Percentiles rank a stretch among this genome's conserved stretches.
Evolutionary conservation across 2,329 filamentous ascomycete genomes (phyloP).

Genomic region (Fusarium torreyae): DNA sequence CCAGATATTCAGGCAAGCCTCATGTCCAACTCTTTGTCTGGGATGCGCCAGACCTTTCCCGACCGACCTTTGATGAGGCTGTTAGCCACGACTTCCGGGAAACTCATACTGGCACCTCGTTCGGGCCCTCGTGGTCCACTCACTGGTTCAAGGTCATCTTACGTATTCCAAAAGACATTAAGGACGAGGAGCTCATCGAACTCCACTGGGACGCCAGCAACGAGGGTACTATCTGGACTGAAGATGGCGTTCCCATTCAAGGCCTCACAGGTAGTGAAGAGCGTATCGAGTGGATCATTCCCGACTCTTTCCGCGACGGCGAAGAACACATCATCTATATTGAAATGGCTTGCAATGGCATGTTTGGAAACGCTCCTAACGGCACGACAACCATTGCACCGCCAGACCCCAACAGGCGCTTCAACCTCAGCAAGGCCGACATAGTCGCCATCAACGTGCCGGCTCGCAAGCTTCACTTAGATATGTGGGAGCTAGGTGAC

Average conservation of each 20-base stretch:
- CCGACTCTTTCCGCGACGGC: conserved; percentile 84
- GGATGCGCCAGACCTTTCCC: conserved; percentile 82
- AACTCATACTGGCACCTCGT: conserved; percentile 81
- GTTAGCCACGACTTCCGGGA: conserved; percentile 80
- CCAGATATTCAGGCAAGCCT: conserved; percentile 72
- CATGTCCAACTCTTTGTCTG: conserved; percentile 90
- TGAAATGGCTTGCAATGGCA: conserved; percentile 98
- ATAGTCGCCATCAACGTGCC: conserved; percentile 92
- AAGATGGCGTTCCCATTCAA: conserved; percentile 90
- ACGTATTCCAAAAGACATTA: conserved; percentile 80
- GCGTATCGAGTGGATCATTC: conserved; percentile 91
- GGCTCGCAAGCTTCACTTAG: conserved; percentile 86
- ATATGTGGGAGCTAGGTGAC: conserved; percentile 97
- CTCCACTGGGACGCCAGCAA: conserved; percentile 97
- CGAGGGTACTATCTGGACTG: conserved; percentile 94
- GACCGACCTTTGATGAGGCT: conserved; percentile 90
- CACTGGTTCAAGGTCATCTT: conserved; percentile 95
- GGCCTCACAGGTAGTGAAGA: conserved; percentile 93
- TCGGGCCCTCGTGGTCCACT: conserved; percentile 96
- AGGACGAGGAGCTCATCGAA: conserved; percentile 86
- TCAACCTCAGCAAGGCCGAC: conserved; percentile 80
- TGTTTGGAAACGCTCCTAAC: conserved; percentile 93
- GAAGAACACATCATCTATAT: conserved; percentile 93
- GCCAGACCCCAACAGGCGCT: conserved; percentile 87
- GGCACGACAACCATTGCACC: conserved; percentile 87